Evolutionary conservation across 495 filamentous ascomycete genomes (phyloP).

Genomic region (Penicillium paradoxum): DNA sequence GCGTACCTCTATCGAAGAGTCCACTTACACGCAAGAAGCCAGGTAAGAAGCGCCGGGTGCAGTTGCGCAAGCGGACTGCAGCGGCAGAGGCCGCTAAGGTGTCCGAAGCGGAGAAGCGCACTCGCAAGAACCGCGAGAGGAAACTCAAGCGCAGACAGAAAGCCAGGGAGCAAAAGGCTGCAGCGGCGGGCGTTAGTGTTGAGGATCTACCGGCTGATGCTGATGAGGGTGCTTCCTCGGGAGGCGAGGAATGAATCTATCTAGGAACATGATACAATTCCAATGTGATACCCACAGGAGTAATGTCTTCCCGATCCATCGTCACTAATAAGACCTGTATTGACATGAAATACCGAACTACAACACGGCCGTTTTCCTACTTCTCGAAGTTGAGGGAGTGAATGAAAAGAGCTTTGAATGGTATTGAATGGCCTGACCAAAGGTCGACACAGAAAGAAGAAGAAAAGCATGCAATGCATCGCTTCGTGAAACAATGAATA

Average conservation of each 20-base stretch:
- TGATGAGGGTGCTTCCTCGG: slow-evolving; percentile 17
- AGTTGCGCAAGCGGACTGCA: slow-evolving; percentile 34
- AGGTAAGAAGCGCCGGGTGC: slow-evolving; percentile 44
- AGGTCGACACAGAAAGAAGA: background rate
- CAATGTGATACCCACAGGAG: slow-evolving; percentile 23
- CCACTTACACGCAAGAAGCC: slow-evolving; percentile 41
- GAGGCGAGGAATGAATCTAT: slow-evolving; percentile 10
- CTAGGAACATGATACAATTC: background rate
- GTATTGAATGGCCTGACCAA: background rate
- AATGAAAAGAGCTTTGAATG: background rate
- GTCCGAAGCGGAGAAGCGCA: slow-evolving; percentile 43
- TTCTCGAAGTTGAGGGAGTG: background rate
- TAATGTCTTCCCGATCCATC: background rate
- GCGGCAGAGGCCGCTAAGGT: slow-evolving; percentile 30
- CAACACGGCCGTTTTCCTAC: background rate
- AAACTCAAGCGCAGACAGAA: slow-evolving; percentile 46
- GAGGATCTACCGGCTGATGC: slow-evolving; percentile 8
- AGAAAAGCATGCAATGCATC: background rate
- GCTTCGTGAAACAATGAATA: background rate
- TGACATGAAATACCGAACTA: background rate
- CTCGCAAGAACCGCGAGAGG: slow-evolving; percentile 42
- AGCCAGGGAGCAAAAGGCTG: slow-evolving; percentile 40
- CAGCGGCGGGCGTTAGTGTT: slow-evolving; percentile 16
- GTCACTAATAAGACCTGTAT: background rate
- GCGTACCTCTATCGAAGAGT: slow-evolving; percentile 19